phyloP scores from a whole-genome alignment of 1,284 basidiomycete genomes.

The Coniferiporia weirii region DNA sequence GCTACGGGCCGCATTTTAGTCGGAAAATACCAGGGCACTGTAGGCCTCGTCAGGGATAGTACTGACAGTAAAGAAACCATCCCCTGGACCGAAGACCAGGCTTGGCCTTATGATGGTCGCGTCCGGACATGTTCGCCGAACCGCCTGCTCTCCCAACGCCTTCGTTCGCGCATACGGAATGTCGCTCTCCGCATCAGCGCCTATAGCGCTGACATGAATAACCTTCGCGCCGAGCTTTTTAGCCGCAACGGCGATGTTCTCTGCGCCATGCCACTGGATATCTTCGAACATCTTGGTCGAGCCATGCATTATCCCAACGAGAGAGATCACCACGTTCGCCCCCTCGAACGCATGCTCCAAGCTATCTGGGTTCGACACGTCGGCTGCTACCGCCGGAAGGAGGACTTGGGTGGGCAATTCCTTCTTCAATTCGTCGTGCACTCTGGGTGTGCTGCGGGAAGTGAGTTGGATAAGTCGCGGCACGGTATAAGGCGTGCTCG shows the following conservation, averaged over 20 bases:
- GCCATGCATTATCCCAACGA: slow-evolving; percentile 62
- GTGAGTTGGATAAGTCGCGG: slow-evolving; percentile 44
- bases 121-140: slow-evolving; percentile 41
- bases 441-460: slow-evolving; percentile 45
- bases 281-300: slow-evolving; percentile 48
- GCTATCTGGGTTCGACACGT: slow-evolving; percentile 47
- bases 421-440: slow-evolving; percentile 30
- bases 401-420: slow-evolving; percentile 28
- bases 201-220: slow-evolving; percentile 59
- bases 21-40: neutral
- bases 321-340: slow-evolving; percentile 53
- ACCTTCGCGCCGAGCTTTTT: slow-evolving; percentile 45
- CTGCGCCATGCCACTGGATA: slow-evolving; percentile 58
- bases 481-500: slow-evolving; percentile 25
- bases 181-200: slow-evolving; percentile 43
- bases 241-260: slow-evolving; percentile 53
- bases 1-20: slow-evolving; percentile 31
- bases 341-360: slow-evolving; percentile 44
- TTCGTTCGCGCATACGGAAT: slow-evolving; percentile 59
- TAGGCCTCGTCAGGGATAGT: neutral
- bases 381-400: slow-evolving; percentile 43
- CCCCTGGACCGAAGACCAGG: slow-evolving; percentile 67
- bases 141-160: slow-evolving; percentile 52
- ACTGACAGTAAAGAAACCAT: slow-evolving; percentile 64
- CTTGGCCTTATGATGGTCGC: slow-evolving; percentile 65